phyloP scores from a whole-genome alignment of 129 eudicot genomes.

The Escallonia rubra region DNA sequence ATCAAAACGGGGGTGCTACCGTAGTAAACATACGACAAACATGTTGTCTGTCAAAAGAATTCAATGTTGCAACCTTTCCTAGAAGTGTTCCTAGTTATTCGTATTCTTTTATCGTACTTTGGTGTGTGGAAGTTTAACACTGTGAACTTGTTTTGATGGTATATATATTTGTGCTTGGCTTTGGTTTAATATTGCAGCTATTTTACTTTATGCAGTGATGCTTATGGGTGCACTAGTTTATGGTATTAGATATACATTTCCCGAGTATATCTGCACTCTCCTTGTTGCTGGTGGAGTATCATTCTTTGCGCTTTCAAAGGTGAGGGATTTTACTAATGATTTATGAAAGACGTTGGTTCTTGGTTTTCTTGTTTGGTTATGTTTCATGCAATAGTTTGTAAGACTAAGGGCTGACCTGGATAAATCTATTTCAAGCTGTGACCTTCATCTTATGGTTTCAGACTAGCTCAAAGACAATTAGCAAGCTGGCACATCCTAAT shows the following conservation, averaged over 20 bases:
- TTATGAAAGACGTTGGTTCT: not conserved
- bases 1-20: too few relatives aligned
- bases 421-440: not conserved
- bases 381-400: not conserved
- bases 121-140: not conserved
- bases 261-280: slow-evolving; percentile 81
- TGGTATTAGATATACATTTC: slow-evolving; percentile 80
- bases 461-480: slow-evolving; percentile 98
- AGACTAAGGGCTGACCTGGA: not conserved
- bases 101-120: not conserved
- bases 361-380: not conserved
- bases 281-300: slow-evolving; percentile 99
- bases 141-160: not conserved
- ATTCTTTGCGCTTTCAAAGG: slow-evolving; percentile 84
- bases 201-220: slow-evolving; percentile 65
- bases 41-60: too few relatives aligned
- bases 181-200: too few relatives aligned
- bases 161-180: not conserved
- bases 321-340: slow-evolving; percentile 14
- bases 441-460: slow-evolving; percentile 19
- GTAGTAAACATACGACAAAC: too few relatives aligned
- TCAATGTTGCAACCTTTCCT: too few relatives aligned
- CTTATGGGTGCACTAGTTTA: slow-evolving; percentile 94
- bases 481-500: slow-evolving; percentile 89
- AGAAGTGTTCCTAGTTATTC: too few relatives aligned